Evolutionary conservation across 192 early-diverging fungal genomes (phyloP).

Genomic region (Coemansia sp.): DNA sequence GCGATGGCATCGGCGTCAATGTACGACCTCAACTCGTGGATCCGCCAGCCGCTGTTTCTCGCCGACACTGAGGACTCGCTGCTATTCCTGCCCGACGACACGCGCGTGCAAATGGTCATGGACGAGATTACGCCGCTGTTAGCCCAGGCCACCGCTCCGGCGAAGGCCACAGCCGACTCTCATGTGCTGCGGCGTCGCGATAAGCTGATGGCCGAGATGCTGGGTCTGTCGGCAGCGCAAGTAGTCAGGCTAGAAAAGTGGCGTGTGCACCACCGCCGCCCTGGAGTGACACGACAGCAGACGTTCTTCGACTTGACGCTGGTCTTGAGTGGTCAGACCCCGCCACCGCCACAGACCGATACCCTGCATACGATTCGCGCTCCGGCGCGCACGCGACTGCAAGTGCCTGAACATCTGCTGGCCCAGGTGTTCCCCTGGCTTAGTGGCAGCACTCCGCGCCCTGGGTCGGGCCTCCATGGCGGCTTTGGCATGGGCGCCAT

Average conservation of each 20-base stretch:
- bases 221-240: constrained; percentile 54
- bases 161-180: constrained; percentile 33
- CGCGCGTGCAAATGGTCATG: constrained; percentile 52
- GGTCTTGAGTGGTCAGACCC: constrained; percentile 48
- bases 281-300: constrained; percentile 52
- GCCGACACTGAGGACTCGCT: constrained; percentile 49
- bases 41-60: constrained; percentile 54
- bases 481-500: constrained; percentile 1
- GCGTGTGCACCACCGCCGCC: constrained; percentile 56
- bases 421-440: constrained; percentile 56
- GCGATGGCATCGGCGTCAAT: constrained; percentile 47
- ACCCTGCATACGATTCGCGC: constrained; percentile 40
- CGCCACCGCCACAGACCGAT: constrained; percentile 38
- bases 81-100: constrained; percentile 49
- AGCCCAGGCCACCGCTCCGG: constrained; percentile 26
- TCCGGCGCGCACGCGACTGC: constrained; percentile 50
- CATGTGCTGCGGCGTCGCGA: constrained; percentile 50
- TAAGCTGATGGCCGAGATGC: constrained; percentile 50
- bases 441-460: constrained; percentile 6
- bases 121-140: constrained; percentile 50
- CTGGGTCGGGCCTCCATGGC: constrained; percentile 3
- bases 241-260: constrained; percentile 53
- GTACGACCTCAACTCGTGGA: constrained; percentile 39
- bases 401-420: constrained; percentile 54
- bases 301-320: constrained; percentile 57